Percentiles rank a stretch among this genome's conserved stretches.
Evolutionary conservation across 1,139 yeast genomes (phyloP).

Genomic region (Pichia sp.): DNA sequence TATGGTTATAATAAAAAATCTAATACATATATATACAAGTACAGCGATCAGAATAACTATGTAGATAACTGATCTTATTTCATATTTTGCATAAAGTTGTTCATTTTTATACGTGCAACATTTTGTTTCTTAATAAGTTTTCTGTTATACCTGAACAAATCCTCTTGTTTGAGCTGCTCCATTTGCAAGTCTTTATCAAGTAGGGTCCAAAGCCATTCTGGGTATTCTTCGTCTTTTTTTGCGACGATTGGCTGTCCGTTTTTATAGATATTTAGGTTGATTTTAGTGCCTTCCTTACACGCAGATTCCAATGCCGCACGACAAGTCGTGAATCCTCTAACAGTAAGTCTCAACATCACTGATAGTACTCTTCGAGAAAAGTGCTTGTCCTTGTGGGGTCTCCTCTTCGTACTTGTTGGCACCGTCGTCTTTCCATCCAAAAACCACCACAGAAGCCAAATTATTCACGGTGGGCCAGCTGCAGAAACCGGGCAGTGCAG

Average conservation of each 20-base stretch:
- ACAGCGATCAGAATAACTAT: neutral
- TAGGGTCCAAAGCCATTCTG: slow-evolving; percentile 92
- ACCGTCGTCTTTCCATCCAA: too few relatives aligned
- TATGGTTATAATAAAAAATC: neutral
- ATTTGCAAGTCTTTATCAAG: slow-evolving; percentile 56
- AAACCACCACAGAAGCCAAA: too few relatives aligned
- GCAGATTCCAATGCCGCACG: slow-evolving; percentile 32
- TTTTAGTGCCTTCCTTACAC: slow-evolving; percentile 68
- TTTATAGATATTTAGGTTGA: slow-evolving; percentile 71
- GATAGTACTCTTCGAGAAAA: neutral
- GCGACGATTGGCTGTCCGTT: slow-evolving; percentile 88
- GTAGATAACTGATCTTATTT: neutral
- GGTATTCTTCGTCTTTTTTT: slow-evolving; percentile 78
- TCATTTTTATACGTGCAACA: slow-evolving; percentile 64
- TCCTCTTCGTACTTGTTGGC: too few relatives aligned
- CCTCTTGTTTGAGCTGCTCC: slow-evolving; percentile 42
- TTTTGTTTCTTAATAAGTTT: slow-evolving; percentile 62
- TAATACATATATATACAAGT: neutral
- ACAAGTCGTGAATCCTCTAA: slow-evolving; percentile 21
- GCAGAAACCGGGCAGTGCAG: too few relatives aligned
- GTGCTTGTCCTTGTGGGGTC: too few relatives aligned
- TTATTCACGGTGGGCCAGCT: too few relatives aligned
- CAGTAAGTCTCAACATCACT: slow-evolving; percentile 7
- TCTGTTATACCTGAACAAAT: slow-evolving; percentile 62
- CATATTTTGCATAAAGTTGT: slow-evolving; percentile 59